Evolutionary conservation across 2,329 filamentous ascomycete species (phyloP).

Genomic region (Cercospora brassicicola): DNA sequence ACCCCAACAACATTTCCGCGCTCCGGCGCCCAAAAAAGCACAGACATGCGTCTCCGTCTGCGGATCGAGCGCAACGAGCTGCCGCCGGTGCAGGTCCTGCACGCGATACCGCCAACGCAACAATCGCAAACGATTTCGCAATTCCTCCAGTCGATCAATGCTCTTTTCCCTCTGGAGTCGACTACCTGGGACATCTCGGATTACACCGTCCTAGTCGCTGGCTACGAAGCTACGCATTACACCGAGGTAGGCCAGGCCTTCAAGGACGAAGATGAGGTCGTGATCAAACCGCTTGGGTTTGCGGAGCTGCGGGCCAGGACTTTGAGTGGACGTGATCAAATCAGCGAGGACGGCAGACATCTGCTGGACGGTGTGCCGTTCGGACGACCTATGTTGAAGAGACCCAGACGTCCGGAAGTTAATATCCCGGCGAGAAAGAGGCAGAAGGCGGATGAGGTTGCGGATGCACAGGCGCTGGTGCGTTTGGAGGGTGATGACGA

Average conservation of each 20-base stretch:
- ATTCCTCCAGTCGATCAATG: conserved; percentile 75
- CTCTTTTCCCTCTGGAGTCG: conserved; percentile 77
- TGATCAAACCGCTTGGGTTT: conserved; percentile 74
- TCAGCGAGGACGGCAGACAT: conserved; percentile 73
- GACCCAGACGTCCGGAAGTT: conserved; percentile 44
- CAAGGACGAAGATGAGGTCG: conserved; percentile 79
- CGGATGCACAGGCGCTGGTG: conserved; percentile 41
- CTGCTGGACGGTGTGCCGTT: conserved; percentile 84
- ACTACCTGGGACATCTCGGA: conserved; percentile 84
- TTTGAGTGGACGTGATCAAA: conserved; percentile 77
- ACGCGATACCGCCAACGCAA: conserved; percentile 56
- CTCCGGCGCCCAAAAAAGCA: background rate
- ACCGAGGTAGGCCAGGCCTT: conserved; percentile 68
- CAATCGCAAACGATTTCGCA: conserved; percentile 63
- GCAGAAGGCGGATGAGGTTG: conserved; percentile 41
- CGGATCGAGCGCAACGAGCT: conserved; percentile 71
- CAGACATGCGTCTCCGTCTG: conserved; percentile 68
- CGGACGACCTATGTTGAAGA: conserved; percentile 68
- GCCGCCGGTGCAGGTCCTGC: conserved; percentile 70
- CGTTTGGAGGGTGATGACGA: conserved; percentile 43
- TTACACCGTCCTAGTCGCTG: conserved; percentile 76
- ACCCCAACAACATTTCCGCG: background rate
- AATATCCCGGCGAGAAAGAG: conserved; percentile 36
- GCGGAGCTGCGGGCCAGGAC: conserved; percentile 72
- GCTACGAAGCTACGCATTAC: conserved; percentile 87